These are phyloP conservation scores for Lasiodiplodia citricola DNA, from an alignment of 2,329 filamentous ascomycete species.

Conservation along the genomic window DNA sequence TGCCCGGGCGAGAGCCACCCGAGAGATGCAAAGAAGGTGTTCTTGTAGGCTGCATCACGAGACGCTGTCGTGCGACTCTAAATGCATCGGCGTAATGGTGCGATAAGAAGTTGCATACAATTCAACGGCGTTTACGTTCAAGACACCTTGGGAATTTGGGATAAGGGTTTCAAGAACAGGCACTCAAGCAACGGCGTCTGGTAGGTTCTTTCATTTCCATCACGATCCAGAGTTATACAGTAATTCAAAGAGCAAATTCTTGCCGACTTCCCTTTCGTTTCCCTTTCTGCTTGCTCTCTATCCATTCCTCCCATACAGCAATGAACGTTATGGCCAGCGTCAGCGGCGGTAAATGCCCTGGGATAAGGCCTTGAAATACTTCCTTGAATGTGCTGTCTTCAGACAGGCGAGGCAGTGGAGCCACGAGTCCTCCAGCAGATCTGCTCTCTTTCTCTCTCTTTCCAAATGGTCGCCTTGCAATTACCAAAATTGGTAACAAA, in stretches of 20 bases:
- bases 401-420: background rate
- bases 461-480: conserved; percentile 13
- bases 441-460: background rate
- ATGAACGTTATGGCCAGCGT: background rate
- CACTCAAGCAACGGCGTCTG: conserved; percentile 1
- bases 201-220: conserved; percentile 14
- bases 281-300: background rate
- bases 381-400: background rate
- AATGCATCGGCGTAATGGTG: conserved; percentile 11
- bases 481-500: background rate
- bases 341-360: background rate
- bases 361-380: background rate
- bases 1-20: conserved; percentile 84
- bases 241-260: conserved; percentile 11
- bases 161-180: background rate
- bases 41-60: conserved; percentile 55
- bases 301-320: background rate
- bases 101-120: conserved; percentile 12
- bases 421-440: background rate
- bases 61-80: conserved; percentile 9
- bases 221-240: background rate
- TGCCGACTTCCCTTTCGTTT: background rate
- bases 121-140: conserved; percentile 9
- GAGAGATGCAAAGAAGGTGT: conserved; percentile 76
- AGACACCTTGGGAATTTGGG: background rate